Evolutionary conservation across 2,329 filamentous ascomycete genomes (phyloP).

Genomic region (Macrophomina phaseolina): DNA sequence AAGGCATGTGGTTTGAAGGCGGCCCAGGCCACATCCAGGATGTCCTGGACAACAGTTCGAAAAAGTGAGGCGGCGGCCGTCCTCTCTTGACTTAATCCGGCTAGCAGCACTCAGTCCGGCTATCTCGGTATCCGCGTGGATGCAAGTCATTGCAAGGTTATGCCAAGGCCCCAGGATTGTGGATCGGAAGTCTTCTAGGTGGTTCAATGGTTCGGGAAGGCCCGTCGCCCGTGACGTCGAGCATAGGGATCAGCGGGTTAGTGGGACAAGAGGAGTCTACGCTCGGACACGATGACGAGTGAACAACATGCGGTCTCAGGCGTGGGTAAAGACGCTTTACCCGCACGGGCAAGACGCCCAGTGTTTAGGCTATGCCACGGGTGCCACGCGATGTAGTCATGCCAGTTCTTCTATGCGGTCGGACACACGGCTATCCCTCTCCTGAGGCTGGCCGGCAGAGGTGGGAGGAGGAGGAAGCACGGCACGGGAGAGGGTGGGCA

Average conservation of each 20-base stretch:
- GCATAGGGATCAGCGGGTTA: slow-evolving; percentile 15
- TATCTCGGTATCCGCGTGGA: not conserved
- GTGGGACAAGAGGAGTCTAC: not conserved
- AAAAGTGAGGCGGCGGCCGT: not conserved
- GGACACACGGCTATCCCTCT: slow-evolving; percentile 9
- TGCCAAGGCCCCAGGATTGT: slow-evolving; percentile 3
- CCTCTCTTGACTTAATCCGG: slow-evolving; percentile 3
- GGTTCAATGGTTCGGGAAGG: slow-evolving; percentile 15
- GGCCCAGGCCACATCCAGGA: slow-evolving; percentile 5
- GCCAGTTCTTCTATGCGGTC: slow-evolving; percentile 16
- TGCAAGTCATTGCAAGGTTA: not conserved
- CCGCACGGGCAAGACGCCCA: not conserved
- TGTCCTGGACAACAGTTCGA: not conserved
- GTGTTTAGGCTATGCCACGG: not conserved
- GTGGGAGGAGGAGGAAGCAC: not conserved
- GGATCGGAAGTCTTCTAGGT: not conserved
- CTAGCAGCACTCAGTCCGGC: not conserved
- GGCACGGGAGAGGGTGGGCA: slow-evolving; percentile 3
- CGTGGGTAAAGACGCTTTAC: slow-evolving; percentile 5
- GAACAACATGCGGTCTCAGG: not conserved
- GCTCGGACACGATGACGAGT: slow-evolving; percentile 6
- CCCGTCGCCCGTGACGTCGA: not conserved
- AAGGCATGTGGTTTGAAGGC: not conserved
- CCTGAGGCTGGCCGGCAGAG: not conserved
- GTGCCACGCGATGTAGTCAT: not conserved